Base-by-base conservation (phyloP, 2,329 filamentous ascomycete species). In the Proliferodiscus dingleyae region DNA sequence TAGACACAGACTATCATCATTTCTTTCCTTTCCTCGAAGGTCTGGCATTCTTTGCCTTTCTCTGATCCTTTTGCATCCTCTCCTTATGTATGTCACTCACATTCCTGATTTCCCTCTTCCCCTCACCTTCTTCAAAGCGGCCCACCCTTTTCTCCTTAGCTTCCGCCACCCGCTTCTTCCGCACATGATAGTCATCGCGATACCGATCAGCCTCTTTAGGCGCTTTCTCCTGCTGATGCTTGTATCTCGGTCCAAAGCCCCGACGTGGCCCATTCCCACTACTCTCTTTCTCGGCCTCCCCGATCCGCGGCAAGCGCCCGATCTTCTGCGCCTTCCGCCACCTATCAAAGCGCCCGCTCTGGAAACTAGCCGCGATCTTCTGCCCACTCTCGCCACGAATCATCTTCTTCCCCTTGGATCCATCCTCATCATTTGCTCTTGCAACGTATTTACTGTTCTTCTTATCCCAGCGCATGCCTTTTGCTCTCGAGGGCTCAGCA, bases 391-490 rank as follows among this genome's bases (percentile, higher is more conserved):
- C 93, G 59, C 93, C 90, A 52, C 80, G 78, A 46, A 96, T 84
- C 71, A 96, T 83, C 62, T 77, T 78, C 49, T 70, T 66, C 38
- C 78, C 77, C 62, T 83, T 84, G 58, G 80, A 94, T 30, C 93
- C 93, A 69, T 98, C 94, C 58, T 95, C 87, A 69, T 98, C 93
- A 73, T 98, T 97, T 58, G 82, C 82, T 28, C 87, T 81, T 10
- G 87, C 75, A 28, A 98, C 91, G 70, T 97, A 98, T 69, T 96
- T 97, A 70, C 87, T 94, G 61, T 82, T 80, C 68, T 95, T 95
- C 72, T 94, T 91, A 71, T 98, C 93, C 93, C 93, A 98, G 55
- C 93, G 85, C 82, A 95, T 84, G 37, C 79, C 74, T 55, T 82
- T 79, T 39, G 82, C 69, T 58, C 83, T 85, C 37, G 83, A 78